Percentiles rank a stretch among this genome's conserved stretches.
These are phyloP conservation scores for Hygrophila difformis DNA, from an alignment of 257 asterid genomes.

Conservation along the genomic window DNA sequence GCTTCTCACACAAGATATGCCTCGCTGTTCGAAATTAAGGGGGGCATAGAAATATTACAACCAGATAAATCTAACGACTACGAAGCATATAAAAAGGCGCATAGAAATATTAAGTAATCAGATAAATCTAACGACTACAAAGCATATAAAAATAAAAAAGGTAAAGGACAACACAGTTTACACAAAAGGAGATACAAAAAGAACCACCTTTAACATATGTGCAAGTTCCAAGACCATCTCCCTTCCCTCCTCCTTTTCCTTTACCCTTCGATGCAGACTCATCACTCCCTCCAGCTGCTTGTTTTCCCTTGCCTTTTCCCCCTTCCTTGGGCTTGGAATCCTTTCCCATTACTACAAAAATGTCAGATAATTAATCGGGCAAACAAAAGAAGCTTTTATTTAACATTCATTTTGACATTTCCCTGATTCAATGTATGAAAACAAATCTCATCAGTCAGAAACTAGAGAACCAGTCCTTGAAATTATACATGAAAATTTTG, in stretches of 20 bases:
- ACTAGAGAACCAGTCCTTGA: neutral
- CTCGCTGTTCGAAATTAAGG: constrained; percentile 50
- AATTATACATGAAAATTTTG: neutral
- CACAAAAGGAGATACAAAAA: neutral
- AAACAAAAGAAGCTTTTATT: too few species aligned
- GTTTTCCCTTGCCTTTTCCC: constrained; percentile 84
- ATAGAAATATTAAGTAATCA: too few species aligned
- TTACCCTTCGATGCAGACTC: constrained; percentile 78
- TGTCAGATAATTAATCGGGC: constrained; percentile 11
- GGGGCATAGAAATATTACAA: neutral
- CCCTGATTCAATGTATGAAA: neutral
- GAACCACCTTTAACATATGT: constrained; percentile 84
- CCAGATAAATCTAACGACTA: neutral
- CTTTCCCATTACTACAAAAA: constrained; percentile 55
- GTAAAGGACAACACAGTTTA: too few species aligned
- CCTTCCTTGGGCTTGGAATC: constrained; percentile 53
- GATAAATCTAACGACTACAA: too few species aligned
- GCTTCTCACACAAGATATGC: constrained; percentile 94
- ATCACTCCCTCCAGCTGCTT: constrained; percentile 79
- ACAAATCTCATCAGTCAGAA: neutral
- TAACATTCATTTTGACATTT: neutral
- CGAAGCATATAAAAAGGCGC: too few species aligned
- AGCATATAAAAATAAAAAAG: too few species aligned
- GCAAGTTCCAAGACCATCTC: constrained; percentile 91
- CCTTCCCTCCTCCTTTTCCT: constrained; percentile 78